Evolutionary conservation across 2,329 filamentous ascomycete genomes (phyloP).

Genomic region (Colletotrichum higginsianum): DNA sequence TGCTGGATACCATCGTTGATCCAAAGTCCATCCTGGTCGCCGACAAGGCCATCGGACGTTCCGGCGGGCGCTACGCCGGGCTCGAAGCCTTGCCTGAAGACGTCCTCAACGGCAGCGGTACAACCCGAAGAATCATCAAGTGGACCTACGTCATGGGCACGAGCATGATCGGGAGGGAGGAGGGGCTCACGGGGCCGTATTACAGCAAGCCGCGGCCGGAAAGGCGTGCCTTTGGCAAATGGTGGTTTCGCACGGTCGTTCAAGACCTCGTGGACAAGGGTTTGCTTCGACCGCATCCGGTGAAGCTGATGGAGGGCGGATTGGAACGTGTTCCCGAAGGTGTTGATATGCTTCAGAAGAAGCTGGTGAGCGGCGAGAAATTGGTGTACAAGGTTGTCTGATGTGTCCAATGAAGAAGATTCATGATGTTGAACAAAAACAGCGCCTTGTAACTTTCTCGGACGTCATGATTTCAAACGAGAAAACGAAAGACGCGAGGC

Average conservation of each 20-base stretch:
- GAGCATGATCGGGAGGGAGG: slow-evolving; percentile 14
- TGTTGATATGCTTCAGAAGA: not conserved
- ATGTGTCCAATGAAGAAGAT: too few relatives aligned
- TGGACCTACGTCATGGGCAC: slow-evolving; percentile 20
- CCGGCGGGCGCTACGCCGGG: slow-evolving; percentile 55
- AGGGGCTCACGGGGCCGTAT: slow-evolving; percentile 4
- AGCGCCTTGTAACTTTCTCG: too few relatives aligned
- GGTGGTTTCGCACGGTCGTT: slow-evolving; percentile 6
- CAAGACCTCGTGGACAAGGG: slow-evolving; percentile 10
- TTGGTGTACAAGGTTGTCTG: not conserved
- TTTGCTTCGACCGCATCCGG: not conserved
- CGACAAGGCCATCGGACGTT: slow-evolving; percentile 54
- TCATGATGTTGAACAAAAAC: too few relatives aligned
- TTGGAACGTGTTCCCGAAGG: not conserved
- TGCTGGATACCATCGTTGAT: slow-evolving; percentile 60
- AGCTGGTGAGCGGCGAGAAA: not conserved
- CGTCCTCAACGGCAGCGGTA: not conserved
- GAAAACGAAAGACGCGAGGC: too few relatives aligned
- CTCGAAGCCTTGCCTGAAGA: slow-evolving; percentile 47
- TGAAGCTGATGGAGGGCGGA: not conserved
- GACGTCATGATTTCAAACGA: too few relatives aligned
- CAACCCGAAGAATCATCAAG: slow-evolving; percentile 3
- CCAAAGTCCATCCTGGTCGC: slow-evolving; percentile 53
- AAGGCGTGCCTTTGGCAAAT: slow-evolving; percentile 13
- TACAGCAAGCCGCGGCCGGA: not conserved